A percentile compares a stretch with the other conserved stretches of the same genome.
phyloP scores from a whole-genome alignment of 345 rosid genomes.

The Triadica sebifera region DNA sequence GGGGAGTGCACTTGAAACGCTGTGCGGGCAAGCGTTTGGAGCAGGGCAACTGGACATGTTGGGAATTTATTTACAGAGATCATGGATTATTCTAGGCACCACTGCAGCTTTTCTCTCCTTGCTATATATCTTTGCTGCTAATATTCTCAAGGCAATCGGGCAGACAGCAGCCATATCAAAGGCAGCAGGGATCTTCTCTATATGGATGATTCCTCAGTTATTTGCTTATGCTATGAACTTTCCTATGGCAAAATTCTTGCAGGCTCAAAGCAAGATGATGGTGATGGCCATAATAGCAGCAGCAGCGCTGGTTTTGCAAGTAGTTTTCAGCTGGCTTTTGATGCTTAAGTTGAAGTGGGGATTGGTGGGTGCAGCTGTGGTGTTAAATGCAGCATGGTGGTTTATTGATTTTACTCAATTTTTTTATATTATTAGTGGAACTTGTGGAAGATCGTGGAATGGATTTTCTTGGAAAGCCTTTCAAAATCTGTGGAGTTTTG shows the following conservation, averaged over 20 bases:
- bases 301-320: conserved; percentile 52
- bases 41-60: conserved; percentile 83
- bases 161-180: conserved; percentile 62
- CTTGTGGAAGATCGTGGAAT: conserved; percentile 76
- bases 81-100: conserved; percentile 76
- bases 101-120: conserved; percentile 54
- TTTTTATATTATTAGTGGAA: conserved; percentile 60
- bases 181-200: conserved; percentile 62
- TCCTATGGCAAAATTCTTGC: conserved; percentile 82
- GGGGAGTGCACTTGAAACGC: conserved; percentile 97
- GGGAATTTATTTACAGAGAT: conserved; percentile 85
- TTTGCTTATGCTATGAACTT: conserved; percentile 72
- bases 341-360: conserved; percentile 63
- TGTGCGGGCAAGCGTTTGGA: conserved; percentile 92
- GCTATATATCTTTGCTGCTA: conserved; percentile 61
- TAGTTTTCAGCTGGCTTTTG: conserved; percentile 68
- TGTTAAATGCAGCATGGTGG: conserved; percentile 73
- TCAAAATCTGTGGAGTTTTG: conserved; percentile 66
- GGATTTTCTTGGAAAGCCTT: conserved; percentile 83
- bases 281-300: conserved; percentile 73
- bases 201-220: conserved; percentile 89
- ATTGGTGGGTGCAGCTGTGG: conserved; percentile 65
- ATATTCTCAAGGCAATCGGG: conserved; percentile 56
- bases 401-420: conserved; percentile 52
- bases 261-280: conserved; percentile 89